phyloP scores from a whole-genome alignment of 371 early-diverging fungal species.

The Mucor velutinosus region DNA sequence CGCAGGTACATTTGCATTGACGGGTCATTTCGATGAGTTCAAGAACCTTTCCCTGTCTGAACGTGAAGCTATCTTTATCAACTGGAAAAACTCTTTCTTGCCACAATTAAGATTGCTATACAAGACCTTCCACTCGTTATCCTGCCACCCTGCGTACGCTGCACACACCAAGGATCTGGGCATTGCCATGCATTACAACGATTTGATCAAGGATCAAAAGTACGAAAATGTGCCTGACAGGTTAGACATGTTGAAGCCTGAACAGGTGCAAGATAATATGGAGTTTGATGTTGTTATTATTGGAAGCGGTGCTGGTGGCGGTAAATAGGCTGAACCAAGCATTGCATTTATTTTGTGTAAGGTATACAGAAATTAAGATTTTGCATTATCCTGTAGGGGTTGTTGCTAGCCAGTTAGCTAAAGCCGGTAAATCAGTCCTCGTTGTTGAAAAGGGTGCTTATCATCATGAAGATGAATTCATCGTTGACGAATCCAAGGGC shows the following conservation, averaged over 20 bases:
- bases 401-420: slow-evolving; percentile 69
- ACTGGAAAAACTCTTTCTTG: slow-evolving; percentile 53
- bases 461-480: slow-evolving; percentile 55
- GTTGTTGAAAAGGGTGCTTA: slow-evolving; percentile 77
- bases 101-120: slow-evolving; percentile 47
- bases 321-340: slow-evolving; percentile 14
- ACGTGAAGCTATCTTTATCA: slow-evolving; percentile 46
- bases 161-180: neutral
- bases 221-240: slow-evolving; percentile 19
- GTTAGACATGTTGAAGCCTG: slow-evolving; percentile 8
- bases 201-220: slow-evolving; percentile 11
- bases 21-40: slow-evolving; percentile 55
- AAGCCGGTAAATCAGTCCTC: slow-evolving; percentile 70
- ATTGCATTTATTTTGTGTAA: neutral
- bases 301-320: slow-evolving; percentile 82
- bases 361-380: neutral
- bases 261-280: slow-evolving; percentile 28
- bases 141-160: slow-evolving; percentile 30
- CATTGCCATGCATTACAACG: slow-evolving; percentile 21
- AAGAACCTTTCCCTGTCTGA: slow-evolving; percentile 48
- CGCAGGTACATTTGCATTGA: slow-evolving; percentile 59
- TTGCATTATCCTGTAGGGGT: slow-evolving; percentile 41
- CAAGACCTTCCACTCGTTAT: slow-evolving; percentile 32
- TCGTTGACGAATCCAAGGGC: slow-evolving; percentile 49
- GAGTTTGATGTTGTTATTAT: slow-evolving; percentile 71